Evolutionary conservation across 768 basidiomycete species (phyloP).

Genomic region (Podaxis sp.): DNA sequence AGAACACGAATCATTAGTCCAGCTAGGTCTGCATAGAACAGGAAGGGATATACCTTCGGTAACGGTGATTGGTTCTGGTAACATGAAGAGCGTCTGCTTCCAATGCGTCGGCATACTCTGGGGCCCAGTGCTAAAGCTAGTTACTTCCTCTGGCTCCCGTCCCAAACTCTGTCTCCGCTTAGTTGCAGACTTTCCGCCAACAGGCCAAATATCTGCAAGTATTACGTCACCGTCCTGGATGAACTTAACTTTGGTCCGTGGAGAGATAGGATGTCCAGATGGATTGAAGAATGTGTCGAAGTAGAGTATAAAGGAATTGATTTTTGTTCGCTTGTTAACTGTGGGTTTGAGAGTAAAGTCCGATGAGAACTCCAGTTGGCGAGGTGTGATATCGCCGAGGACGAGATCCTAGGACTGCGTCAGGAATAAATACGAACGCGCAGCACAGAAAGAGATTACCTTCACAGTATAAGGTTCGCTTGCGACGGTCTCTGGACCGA

Average conservation of each 20-base stretch:
- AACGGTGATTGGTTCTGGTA: conserved; percentile 76
- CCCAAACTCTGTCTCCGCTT: conserved; percentile 60
- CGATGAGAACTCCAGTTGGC: conserved; percentile 78
- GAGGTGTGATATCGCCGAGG: conserved; percentile 58
- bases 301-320: conserved; percentile 83
- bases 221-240: conserved; percentile 58
- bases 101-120: conserved; percentile 88
- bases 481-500: conserved; percentile 61
- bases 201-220: conserved; percentile 80
- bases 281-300: conserved; percentile 92
- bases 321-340: conserved; percentile 57
- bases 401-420: conserved; percentile 63
- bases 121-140: conserved; percentile 91
- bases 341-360: conserved; percentile 76
- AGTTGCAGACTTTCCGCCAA: conserved; percentile 63
- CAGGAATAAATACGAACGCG: background rate
- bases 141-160: conserved; percentile 47
- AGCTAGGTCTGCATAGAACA: background rate
- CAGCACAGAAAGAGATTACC: conserved; percentile 37
- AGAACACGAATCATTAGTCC: conserved; percentile 5
- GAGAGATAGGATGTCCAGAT: conserved; percentile 51
- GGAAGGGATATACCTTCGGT: conserved; percentile 59
- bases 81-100: conserved; percentile 92
- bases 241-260: conserved; percentile 51
- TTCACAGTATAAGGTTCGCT: conserved; percentile 67